Conservation (phyloP, 106 monocot genomes). For the Vanilla planifolia region DNA sequence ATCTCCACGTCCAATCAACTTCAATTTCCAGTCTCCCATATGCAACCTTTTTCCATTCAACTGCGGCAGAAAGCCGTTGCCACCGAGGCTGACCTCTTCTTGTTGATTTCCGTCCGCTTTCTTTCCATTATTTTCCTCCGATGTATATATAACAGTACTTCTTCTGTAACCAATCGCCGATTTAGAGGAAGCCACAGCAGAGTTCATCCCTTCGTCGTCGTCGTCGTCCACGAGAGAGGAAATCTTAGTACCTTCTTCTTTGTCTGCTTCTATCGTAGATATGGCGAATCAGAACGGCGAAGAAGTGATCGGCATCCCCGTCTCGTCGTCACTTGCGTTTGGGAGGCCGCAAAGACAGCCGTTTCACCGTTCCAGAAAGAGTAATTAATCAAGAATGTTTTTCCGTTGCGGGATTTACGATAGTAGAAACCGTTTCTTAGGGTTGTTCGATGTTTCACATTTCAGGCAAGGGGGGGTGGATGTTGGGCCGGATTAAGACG, state of each 20-base stretch:
- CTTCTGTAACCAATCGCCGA: too few relatives aligned
- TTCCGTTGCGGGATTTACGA: background rate
- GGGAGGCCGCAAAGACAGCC: background rate
- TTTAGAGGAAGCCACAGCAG: too few relatives aligned
- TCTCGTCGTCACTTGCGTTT: background rate
- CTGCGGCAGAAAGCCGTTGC: too few relatives aligned
- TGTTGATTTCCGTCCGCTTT: too few relatives aligned
- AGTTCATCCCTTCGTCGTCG: background rate
- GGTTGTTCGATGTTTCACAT: background rate
- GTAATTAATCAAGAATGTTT: background rate
- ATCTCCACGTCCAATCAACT: too few relatives aligned
- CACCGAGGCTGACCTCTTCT: too few relatives aligned
- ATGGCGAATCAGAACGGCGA: background rate
- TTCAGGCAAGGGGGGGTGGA: slow-evolving; percentile 23
- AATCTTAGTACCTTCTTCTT: background rate
- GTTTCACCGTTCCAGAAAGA: background rate
- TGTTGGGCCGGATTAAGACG: slow-evolving; percentile 28
- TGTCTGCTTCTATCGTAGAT: slow-evolving; percentile 1
- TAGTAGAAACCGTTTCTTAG: background rate
- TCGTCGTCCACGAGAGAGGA: too few relatives aligned
- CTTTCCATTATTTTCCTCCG: too few relatives aligned
- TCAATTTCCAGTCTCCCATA: too few relatives aligned
- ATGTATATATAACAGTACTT: too few relatives aligned
- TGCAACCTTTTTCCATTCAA: too few relatives aligned
- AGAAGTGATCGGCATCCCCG: background rate